Base-by-base conservation (phyloP, 345 rosid species). In the Boechera stricta region DNA sequence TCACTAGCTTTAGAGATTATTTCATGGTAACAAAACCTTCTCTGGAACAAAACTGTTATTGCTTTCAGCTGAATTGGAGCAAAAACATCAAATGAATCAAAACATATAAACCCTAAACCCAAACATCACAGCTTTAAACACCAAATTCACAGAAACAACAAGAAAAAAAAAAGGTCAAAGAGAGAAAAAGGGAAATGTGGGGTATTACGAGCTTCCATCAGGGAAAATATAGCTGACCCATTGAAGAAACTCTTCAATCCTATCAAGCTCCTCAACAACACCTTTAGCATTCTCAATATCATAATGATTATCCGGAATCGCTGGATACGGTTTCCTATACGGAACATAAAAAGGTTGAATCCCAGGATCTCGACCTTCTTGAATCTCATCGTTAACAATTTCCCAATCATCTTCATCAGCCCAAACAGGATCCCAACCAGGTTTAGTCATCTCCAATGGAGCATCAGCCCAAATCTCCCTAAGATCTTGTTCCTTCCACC, bases 161-260 rank as follows among this genome's bases (percentile, higher is more conserved):
- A 16, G 12, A 4, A 29, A 26, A 16, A 52, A 9, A 28, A 41
- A 9, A 38, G 4, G 4, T 0, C 7, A 3, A 36, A 69, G 10
- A 51, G 31, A 8, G n/a, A 39, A 16, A 15, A 16, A 31, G 16
- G 35, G 21, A 48, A 38, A 67, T 36, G 21, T 15, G 29, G 58
- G 51, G 71, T 69, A 87, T 64, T 88, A 91, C 97, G 93, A 67
- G 91, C 97, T 94, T 6, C 91, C 94, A 69, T 94, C 94, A 5
- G 83, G 81, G 81, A 94, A 94, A 85, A 94, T 86, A 87, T 85
- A 94, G 98, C 98, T 94, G 79, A 85, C 94, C 97, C 97, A 91
- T 26, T 72, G 83, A 64, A 94, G 87, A 57, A 91, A 90, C 88
- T 91, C 97, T 81, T 94, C 98, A 77, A 91, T 87, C 82, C 98